phyloP scores from a whole-genome alignment of 2,329 filamentous ascomycete genomes.

The Colletotrichum tamarilloi region DNA sequence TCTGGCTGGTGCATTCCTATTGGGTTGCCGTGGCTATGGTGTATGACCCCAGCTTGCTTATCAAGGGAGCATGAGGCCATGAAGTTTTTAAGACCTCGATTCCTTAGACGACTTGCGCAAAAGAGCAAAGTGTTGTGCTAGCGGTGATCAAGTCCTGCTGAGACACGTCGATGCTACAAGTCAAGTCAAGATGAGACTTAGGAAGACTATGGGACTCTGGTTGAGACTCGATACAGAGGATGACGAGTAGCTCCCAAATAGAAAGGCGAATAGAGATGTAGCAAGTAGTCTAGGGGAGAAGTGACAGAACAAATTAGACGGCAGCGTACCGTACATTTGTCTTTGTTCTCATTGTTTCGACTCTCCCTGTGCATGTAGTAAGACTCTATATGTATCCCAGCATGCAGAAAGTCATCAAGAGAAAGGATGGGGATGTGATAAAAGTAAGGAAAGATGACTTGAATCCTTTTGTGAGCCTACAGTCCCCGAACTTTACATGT shows the following conservation, averaged over 20 bases:
- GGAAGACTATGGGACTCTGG: no score
- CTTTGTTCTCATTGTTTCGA: neutral
- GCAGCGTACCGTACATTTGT: neutral
- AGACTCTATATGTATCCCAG: neutral
- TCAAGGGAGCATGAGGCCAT: neutral
- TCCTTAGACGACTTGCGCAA: neutral
- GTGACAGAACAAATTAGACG: neutral
- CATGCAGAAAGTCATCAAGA: neutral
- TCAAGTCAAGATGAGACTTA: no score
- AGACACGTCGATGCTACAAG: no score
- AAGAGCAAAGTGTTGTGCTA: no score
- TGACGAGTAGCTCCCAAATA: no score
- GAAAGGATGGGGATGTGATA: neutral
- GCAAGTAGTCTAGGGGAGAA: neutral
- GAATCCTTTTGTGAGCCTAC: neutral
- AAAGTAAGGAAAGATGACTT: neutral
- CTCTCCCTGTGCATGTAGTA: neutral
- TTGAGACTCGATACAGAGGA: no score
- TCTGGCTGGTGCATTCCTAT: neutral
- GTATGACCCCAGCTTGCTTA: neutral
- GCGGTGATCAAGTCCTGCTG: no score
- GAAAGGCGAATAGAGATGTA: no score
- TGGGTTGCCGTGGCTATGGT: neutral
- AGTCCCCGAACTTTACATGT: neutral
- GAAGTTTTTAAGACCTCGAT: fast-evolving